Evolutionary conservation across 2,329 filamentous ascomycete species (phyloP), one percentile per base, ranked within the genome.

Genomic region (Fusarium austroafricanum): DNA sequence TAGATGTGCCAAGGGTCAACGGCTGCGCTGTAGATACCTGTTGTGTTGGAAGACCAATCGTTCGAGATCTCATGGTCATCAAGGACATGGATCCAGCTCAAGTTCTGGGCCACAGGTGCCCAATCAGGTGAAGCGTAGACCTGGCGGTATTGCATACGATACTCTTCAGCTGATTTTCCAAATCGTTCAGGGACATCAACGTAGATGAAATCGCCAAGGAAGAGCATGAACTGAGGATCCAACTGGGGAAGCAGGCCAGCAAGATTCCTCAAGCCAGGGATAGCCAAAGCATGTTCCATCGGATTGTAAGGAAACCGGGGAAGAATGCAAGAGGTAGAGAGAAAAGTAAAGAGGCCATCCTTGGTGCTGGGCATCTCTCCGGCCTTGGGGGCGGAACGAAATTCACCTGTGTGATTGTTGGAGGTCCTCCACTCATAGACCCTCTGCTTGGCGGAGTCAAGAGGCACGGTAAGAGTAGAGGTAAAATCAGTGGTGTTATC

Each of bases 31-130:
- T 95, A 97, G 0, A 97, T 87, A 8, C 92, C 92, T 0, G 92
- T 94, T 15, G 87, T 90, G 76, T 95, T 96, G 18, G 86, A 84
- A 61, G 91, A 89, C 94, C 94, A 98, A 79, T 98, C 96, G 72
- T 99, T 98, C 7, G 87, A 87, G 65, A 99, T 97, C 76, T 99
- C 96, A 74, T 99, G 96, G 76, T 99, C 96, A 75, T 99, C 96
- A 9, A 97, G 87, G 3, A 97, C 94, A 75, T 99, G 96, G 43
- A 98, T 93, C 96, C 96, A 99, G 72, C 94, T 96, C n/a, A 98
- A 83, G 55, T 93, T 90, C 70, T 91, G 85, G 1, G 89, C 89
- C 12, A 92, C 89, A 1, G 88, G 82, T 2, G 87, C 83, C 96
- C 96, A 99, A 68, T 97, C 95, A 0, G 95, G 95, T 4, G 94